These are phyloP conservation scores for Zea luxurians DNA, from an alignment of 176 grass and related monocot genomes.

Conservation along the genomic window DNA sequence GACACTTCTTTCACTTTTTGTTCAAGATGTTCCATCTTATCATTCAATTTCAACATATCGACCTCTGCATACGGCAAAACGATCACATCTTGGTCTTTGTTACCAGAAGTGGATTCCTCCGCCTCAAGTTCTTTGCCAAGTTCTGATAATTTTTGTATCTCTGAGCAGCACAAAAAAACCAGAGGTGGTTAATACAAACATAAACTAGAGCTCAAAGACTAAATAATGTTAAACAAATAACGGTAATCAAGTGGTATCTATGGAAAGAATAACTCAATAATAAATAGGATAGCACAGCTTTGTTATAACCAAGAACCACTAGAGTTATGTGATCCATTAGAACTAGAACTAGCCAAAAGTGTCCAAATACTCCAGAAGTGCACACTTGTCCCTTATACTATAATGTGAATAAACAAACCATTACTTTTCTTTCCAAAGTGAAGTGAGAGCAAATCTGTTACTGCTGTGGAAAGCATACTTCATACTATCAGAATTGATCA, in stretches of 20 bases:
- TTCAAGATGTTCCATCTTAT: constrained; percentile 55
- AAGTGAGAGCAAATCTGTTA: not conserved
- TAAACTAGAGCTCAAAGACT: constrained; percentile 12
- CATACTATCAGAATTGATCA: not conserved
- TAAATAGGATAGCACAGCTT: not conserved
- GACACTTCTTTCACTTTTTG: constrained; percentile 53
- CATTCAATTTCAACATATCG: constrained; percentile 36
- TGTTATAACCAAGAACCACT: not conserved
- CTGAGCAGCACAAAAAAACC: constrained; percentile 33
- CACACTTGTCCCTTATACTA: not conserved
- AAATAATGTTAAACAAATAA: not conserved
- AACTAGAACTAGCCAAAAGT: constrained; percentile 13
- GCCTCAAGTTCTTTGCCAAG: constrained; percentile 40
- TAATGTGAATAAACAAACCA: not conserved
- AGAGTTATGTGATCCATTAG: not conserved
- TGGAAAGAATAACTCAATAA: not conserved
- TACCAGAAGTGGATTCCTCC: constrained; percentile 39
- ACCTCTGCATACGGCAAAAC: constrained; percentile 11
- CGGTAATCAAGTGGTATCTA: not conserved
- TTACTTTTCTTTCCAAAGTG: not conserved
- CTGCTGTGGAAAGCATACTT: constrained; percentile 4
- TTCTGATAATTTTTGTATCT: constrained; percentile 50
- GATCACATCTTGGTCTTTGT: constrained; percentile 32
- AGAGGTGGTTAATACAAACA: constrained; percentile 7
- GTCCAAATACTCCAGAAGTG: not conserved